phyloP scores from a whole-genome alignment of 768 basidiomycete species.

The Boletus reticulatus region DNA sequence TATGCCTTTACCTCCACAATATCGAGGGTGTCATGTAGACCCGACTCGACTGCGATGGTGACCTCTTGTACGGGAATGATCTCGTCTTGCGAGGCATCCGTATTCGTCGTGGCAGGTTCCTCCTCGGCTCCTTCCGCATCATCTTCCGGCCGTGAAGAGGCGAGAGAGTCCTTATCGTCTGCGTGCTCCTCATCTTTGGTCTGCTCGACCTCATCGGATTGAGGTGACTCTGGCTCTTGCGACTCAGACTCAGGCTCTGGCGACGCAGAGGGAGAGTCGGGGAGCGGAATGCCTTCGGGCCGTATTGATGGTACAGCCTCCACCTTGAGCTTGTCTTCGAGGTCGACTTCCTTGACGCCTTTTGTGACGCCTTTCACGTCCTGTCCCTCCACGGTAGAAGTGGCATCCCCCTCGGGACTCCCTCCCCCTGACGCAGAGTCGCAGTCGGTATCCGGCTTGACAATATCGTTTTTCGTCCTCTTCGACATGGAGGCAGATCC shows the following conservation, averaged over 20 bases:
- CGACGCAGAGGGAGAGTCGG: slow-evolving; percentile 35
- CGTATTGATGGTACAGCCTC: slow-evolving; percentile 11
- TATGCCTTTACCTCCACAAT: slow-evolving; percentile 21
- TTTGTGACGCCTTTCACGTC: slow-evolving; percentile 70
- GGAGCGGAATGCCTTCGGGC: slow-evolving; percentile 37
- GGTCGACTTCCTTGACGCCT: slow-evolving; percentile 67
- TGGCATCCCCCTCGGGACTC: background rate
- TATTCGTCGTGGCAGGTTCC: background rate
- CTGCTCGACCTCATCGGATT: slow-evolving; percentile 8
- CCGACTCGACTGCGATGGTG: slow-evolving; percentile 2
- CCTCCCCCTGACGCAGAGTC: slow-evolving; percentile 22
- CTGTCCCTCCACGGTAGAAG: slow-evolving; percentile 32
- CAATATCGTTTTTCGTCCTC: slow-evolving; percentile 29
- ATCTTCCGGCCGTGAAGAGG: slow-evolving; percentile 20
- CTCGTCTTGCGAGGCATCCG: slow-evolving; percentile 2
- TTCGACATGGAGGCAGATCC: slow-evolving; percentile 30
- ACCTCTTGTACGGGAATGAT: slow-evolving; percentile 3
- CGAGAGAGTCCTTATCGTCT: slow-evolving; percentile 20
- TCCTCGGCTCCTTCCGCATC: slow-evolving; percentile 1
- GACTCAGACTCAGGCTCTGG: slow-evolving; percentile 15
- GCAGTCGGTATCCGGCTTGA: slow-evolving; percentile 28
- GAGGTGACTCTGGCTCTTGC: slow-evolving; percentile 2
- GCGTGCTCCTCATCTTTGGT: slow-evolving; percentile 9
- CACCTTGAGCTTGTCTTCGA: slow-evolving; percentile 40
- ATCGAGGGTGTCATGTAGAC: slow-evolving; percentile 8